These are phyloP conservation scores for Hordeum marinum DNA, from an alignment of 176 grass and related monocot species.

Conservation along the genomic window DNA sequence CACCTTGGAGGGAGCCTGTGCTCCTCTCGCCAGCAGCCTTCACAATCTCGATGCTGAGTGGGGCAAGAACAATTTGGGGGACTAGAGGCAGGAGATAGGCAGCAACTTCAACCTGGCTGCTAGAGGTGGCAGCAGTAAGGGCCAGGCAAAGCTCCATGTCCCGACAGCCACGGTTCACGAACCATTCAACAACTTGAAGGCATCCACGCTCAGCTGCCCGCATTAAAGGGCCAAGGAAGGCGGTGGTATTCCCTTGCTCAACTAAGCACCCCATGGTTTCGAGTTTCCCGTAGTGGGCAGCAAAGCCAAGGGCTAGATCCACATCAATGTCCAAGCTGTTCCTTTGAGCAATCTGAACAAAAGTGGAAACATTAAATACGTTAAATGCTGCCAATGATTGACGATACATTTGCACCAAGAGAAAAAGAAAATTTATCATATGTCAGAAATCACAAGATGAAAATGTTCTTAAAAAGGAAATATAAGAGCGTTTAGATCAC, in stretches of 20 bases:
- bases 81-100: conserved; percentile 81
- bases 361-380: conserved; percentile 28
- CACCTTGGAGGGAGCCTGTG: conserved; percentile 66
- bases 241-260: conserved; percentile 65
- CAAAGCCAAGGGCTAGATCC: conserved; percentile 93
- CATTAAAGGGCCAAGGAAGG: conserved; percentile 90
- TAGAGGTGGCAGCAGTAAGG: conserved; percentile 77
- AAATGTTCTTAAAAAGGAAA: background rate
- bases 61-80: conserved; percentile 69
- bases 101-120: conserved; percentile 56
- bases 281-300: conserved; percentile 78
- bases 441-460: background rate
- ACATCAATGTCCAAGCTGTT: conserved; percentile 97
- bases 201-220: conserved; percentile 80
- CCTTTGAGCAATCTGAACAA: conserved; percentile 75
- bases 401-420: conserved; percentile 1
- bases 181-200: conserved; percentile 83
- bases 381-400: conserved; percentile 10
- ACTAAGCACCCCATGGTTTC: conserved; percentile 91
- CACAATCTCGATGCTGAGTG: conserved; percentile 80
- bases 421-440: background rate
- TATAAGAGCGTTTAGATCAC: too few species aligned
- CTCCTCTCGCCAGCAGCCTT: conserved; percentile 96
- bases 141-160: conserved; percentile 98
- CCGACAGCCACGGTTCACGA: conserved; percentile 71